Evolutionary conservation across 2,329 filamentous ascomycete species (phyloP).

Genomic region (Xylariales sp.): DNA sequence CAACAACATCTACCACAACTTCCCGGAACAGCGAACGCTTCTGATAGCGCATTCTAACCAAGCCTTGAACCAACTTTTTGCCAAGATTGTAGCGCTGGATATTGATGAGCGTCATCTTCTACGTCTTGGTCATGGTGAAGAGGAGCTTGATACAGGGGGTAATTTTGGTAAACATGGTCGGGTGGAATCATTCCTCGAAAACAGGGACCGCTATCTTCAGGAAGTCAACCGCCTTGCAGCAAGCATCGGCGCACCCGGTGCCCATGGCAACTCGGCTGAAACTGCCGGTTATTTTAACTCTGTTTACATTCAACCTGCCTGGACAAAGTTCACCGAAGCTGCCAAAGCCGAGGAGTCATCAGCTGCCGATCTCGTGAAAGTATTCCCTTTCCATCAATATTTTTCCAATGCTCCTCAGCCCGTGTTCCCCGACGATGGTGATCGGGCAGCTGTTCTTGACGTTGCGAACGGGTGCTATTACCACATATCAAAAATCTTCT

Average conservation of each 20-base stretch:
- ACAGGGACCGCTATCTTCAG: constrained; percentile 69
- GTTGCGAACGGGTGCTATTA: constrained; percentile 80
- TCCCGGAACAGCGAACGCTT: constrained; percentile 84
- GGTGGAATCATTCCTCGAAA: constrained; percentile 92
- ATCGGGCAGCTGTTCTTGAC: constrained; percentile 66
- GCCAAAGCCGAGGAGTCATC: constrained; percentile 52
- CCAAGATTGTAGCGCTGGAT: constrained; percentile 93
- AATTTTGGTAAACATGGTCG: constrained; percentile 93
- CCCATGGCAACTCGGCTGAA: constrained; percentile 94
- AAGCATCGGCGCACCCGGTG: constrained; percentile 82
- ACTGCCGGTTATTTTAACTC: constrained; percentile 95
- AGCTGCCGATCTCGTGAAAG: constrained; percentile 58
- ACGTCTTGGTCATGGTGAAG: constrained; percentile 89
- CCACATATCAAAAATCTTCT: constrained; percentile 86
- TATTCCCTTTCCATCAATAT: constrained; percentile 85
- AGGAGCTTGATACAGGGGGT: constrained; percentile 80
- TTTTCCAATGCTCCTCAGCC: constrained; percentile 86
- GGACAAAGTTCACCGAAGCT: constrained; percentile 76
- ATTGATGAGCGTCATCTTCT: constrained; percentile 94
- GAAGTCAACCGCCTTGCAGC: constrained; percentile 84
- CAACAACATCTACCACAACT: constrained; percentile 98
- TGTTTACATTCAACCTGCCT: constrained; percentile 84
- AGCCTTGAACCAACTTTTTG: constrained; percentile 93
- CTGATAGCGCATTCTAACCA: constrained; percentile 97
- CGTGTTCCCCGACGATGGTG: constrained; percentile 65